Percentiles rank a stretch among this genome's conserved stretches.
Conservation (phyloP, 179 eudicot genomes). For the Patellifolia procumbens region DNA sequence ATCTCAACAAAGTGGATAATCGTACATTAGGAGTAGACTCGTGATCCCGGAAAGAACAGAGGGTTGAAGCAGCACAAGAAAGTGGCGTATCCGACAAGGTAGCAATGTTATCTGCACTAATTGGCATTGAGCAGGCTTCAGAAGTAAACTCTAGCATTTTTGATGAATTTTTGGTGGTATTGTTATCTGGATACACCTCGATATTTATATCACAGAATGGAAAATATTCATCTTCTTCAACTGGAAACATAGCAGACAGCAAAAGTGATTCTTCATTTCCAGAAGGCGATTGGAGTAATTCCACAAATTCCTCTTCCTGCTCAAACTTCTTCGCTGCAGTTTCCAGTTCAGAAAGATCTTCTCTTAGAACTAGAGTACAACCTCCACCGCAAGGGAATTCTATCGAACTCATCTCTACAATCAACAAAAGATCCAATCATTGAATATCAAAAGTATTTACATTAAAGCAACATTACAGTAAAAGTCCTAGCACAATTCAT, state of each 20-base stretch:
- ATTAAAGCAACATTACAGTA: background rate
- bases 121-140: slow-evolving; percentile 22
- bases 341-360: slow-evolving; percentile 71
- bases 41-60: slow-evolving; percentile 39
- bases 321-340: slow-evolving; percentile 79
- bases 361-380: slow-evolving; percentile 56
- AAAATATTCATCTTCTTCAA: slow-evolving; percentile 54
- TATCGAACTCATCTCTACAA: slow-evolving; percentile 47
- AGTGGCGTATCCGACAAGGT: slow-evolving; percentile 48
- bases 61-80: slow-evolving; percentile 57
- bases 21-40: slow-evolving; percentile 47
- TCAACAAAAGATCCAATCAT: slow-evolving; percentile 7
- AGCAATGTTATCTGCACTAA: slow-evolving; percentile 23
- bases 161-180: slow-evolving; percentile 24
- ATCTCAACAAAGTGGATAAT: background rate
- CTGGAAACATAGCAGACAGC: slow-evolving; percentile 40
- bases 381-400: slow-evolving; percentile 70
- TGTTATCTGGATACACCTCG: slow-evolving; percentile 29
- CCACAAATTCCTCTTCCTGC: slow-evolving; percentile 52
- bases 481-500: slow-evolving; percentile 21
- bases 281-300: slow-evolving; percentile 42
- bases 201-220: slow-evolving; percentile 64
- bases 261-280: slow-evolving; percentile 44
- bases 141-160: slow-evolving; percentile 25
- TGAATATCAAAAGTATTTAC: background rate